Base-by-base conservation (phyloP, 2,329 filamentous ascomycete species). In the Fusarium dimerum region DNA sequence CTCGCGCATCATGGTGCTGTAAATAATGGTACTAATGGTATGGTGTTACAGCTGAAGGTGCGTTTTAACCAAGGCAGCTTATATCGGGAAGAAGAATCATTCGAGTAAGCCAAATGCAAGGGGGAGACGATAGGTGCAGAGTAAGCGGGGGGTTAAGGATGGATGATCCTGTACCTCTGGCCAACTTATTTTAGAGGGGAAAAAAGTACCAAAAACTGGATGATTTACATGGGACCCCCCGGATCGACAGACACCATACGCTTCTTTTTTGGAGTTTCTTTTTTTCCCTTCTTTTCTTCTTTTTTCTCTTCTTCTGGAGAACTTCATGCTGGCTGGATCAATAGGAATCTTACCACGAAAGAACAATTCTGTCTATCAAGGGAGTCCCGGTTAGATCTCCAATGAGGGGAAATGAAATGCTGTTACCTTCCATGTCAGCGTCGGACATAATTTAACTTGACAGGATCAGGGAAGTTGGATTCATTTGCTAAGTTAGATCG, bases 181-280 rank as follows among this genome's bases (percentile, higher is more conserved):
- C 46, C 45, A 55, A 54, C 56, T 51, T 47, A 36, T 36, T 36
- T 36, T 10, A 36, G 32, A 36, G 13, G 32, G 11, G 55, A 36
- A 13, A 42, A 16, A 53, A 43, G 59, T 62, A 57, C 60, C 52
- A 60, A 53, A 44, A 61, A 55, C 54, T 52, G 49, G 52, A 34
- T 56, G 32, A 55, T 54, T 56, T 45, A 36, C 60, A 65, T 55
- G 56, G 62, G 53, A 55, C 61, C 55, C 63, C 55, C 63, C 55
- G 48, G 56, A 59, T 63, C 57, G 60, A 55, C 57, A 48, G 49
- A 50, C 16, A 52, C 47, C 10, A 36, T 36, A 15, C 9, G 32
- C 32, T 36, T 15, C 43, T 42, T 38, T 42, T 51, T 51, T 45
- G 30, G 30, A 55, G 48, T 26, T 26, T 26, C 7, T 26, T 26